These are phyloP conservation scores for Fragaria nilgerrensis DNA, from an alignment of 306 rosid species.

Conservation along the genomic window DNA sequence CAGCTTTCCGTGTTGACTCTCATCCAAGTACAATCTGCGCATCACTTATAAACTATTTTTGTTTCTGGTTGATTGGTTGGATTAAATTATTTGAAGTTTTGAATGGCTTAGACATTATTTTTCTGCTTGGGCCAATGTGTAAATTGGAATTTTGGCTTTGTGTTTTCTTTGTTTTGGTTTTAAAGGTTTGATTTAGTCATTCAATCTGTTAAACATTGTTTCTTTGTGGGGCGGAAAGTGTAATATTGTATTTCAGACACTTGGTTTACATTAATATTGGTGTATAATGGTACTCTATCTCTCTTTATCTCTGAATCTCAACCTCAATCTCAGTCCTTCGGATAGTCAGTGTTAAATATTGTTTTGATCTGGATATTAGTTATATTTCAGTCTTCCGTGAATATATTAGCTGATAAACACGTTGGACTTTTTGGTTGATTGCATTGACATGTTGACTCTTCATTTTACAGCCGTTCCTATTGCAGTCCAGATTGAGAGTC, in stretches of 20 bases:
- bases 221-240: background rate
- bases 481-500: slow-evolving; percentile 85
- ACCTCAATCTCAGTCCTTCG: too few relatives aligned
- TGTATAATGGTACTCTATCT: background rate
- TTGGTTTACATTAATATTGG: background rate
- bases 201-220: background rate
- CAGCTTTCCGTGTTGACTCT: background rate
- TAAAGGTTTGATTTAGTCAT: background rate
- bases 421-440: background rate
- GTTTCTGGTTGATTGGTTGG: background rate
- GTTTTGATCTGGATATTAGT: background rate
- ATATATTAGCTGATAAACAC: too few relatives aligned
- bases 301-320: background rate
- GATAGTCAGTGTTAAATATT: background rate
- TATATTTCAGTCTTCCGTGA: background rate
- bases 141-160: background rate
- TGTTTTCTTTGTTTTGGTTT: background rate
- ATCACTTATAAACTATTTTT: background rate
- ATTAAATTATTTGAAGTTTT: background rate
- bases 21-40: background rate
- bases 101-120: background rate
- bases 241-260: background rate
- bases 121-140: background rate
- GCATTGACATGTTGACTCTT: slow-evolving; percentile 18
- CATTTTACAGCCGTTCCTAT: slow-evolving; percentile 60